Evolutionary conservation across 352 stramenopile genomes (phyloP), one percentile per base, ranked within the genome.

Genomic region (Globisporangium rhizosaccharum): DNA sequence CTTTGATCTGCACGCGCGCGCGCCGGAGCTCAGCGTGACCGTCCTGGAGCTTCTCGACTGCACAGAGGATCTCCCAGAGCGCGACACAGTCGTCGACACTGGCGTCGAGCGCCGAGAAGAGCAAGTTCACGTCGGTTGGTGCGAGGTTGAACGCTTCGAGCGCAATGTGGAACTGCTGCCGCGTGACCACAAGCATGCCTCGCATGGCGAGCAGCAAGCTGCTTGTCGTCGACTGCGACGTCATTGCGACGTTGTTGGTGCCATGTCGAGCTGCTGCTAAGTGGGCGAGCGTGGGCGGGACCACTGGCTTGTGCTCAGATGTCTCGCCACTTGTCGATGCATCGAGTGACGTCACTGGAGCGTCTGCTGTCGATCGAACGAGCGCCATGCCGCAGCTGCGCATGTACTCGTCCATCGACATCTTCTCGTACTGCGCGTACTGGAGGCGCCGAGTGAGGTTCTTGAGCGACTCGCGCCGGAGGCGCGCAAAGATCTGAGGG

Each of bases 371-470:
- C 45, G 7, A 37, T 26, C 30, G 30, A 37, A 56, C n/a, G 47
- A 62, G 23, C 44, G 42, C 41, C 46, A 56, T 44, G 6, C 73
- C 77, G 57, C 77, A 87, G n/a, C 67, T 73, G n/a, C 57, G 79
- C 77, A 87, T 82, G 55, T 84, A 87, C 50, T 85, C 77, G 12
- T 85, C 72, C 45, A 85, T 30, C 0, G 72, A 60, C 58, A 83
- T 75, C 53, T 70, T 74, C 53, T 85, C 78, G 33, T 82, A 84
- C 18, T 66, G 52, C 1, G 63, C 67, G 15, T 72, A 55, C 53
- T 81, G 68, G 5, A 75, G 20, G 30, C 71, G 69, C 14, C 66
- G 67, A 17, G 68, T 68, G n/a, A 82, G 66, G 47, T 87, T 80
- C 30, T 80, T 68, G 9, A 85, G 57, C 9, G 69, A 70, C 67